These are phyloP conservation scores for Boechera retrofracta DNA, from an alignment of 345 rosid species.

Conservation along the genomic window DNA sequence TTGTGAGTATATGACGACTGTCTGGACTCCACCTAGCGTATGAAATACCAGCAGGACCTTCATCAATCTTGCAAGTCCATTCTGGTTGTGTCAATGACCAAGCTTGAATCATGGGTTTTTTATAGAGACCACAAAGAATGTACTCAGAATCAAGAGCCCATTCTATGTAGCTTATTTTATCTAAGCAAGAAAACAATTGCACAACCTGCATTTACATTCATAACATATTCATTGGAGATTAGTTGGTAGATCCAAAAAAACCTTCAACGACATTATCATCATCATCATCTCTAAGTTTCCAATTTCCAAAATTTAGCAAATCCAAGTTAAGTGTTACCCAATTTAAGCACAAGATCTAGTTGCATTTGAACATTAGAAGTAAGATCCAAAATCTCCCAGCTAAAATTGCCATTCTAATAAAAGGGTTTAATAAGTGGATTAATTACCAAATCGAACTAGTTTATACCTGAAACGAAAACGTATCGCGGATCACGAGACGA, in stretches of 20 bases:
- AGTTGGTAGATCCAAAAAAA: not conserved
- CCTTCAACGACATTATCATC: conserved; percentile 5
- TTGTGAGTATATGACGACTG: conserved; percentile 92
- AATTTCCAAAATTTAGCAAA: conserved; percentile 18
- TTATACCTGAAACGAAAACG: conserved; percentile 78
- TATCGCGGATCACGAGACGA: conserved; percentile 89
- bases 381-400: conserved; percentile 31
- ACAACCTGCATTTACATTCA: conserved; percentile 71
- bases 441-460: not conserved
- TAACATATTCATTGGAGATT: not conserved
- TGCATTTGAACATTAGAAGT: conserved; percentile 32
- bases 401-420: conserved; percentile 14
- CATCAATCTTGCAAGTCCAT: conserved; percentile 98
- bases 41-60: conserved; percentile 95
- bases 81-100: conserved; percentile 93
- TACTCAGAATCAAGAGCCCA: conserved; percentile 97
- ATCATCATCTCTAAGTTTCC: conserved; percentile 5
- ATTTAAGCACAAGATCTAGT: conserved; percentile 28
- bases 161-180: conserved; percentile 93
- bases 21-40: conserved; percentile 99
- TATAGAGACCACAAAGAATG: conserved; percentile 90
- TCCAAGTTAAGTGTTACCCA: not conserved
- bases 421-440: conserved; percentile 3
- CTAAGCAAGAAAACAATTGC: conserved; percentile 96
- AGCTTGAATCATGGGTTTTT: conserved; percentile 92